A percentile compares a stretch with the other conserved stretches of the same genome.
Conservation (phyloP, 352 stramenopile genomes). For the Phytophthora sp. region DNA sequence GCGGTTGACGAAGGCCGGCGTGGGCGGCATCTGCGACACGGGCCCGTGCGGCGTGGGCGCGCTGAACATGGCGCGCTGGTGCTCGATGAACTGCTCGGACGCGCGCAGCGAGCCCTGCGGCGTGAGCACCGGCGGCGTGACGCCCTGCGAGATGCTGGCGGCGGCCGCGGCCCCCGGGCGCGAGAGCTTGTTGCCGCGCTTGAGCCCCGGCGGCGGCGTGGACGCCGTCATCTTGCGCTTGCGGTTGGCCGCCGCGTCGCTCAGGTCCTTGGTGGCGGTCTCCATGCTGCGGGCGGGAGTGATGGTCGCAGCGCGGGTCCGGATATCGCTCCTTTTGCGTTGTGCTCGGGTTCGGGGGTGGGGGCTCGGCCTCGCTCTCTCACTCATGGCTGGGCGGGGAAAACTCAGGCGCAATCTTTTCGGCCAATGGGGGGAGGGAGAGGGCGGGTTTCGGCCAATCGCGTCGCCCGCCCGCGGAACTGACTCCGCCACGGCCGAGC, state of each 20-base stretch:
- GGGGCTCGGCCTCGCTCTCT: slow-evolving; percentile 28
- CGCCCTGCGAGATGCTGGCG: slow-evolving; percentile 39
- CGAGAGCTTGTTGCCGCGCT: slow-evolving; percentile 60
- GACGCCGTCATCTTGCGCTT: slow-evolving; percentile 80
- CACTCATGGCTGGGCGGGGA: slow-evolving; percentile 11
- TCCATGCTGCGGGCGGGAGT: slow-evolving; percentile 25
- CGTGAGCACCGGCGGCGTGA: slow-evolving; percentile 44
- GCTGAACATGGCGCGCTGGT: slow-evolving; percentile 79
- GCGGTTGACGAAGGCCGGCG: slow-evolving; percentile 76
- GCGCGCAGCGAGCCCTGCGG: slow-evolving; percentile 59
- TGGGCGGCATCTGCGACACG: slow-evolving; percentile 82
- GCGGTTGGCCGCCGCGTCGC: slow-evolving; percentile 47
- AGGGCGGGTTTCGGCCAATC: slow-evolving; percentile 16
- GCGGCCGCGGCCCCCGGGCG: slow-evolving; percentile 28
- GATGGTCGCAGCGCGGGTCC: slow-evolving; percentile 16
- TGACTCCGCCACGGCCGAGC: slow-evolving; percentile 14
- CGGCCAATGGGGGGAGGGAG: neutral
- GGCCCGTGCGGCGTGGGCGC: slow-evolving; percentile 83
- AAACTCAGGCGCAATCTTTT: slow-evolving; percentile 38
- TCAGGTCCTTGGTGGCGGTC: slow-evolving; percentile 34
- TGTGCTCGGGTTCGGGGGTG: slow-evolving; percentile 30
- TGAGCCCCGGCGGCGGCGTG: slow-evolving; percentile 43
- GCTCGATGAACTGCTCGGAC: slow-evolving; percentile 76
- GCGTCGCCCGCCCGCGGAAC: neutral
- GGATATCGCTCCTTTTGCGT: slow-evolving; percentile 35